Conservation (phyloP, 371 early-diverging fungal species). For the Smittium culicis region DNA sequence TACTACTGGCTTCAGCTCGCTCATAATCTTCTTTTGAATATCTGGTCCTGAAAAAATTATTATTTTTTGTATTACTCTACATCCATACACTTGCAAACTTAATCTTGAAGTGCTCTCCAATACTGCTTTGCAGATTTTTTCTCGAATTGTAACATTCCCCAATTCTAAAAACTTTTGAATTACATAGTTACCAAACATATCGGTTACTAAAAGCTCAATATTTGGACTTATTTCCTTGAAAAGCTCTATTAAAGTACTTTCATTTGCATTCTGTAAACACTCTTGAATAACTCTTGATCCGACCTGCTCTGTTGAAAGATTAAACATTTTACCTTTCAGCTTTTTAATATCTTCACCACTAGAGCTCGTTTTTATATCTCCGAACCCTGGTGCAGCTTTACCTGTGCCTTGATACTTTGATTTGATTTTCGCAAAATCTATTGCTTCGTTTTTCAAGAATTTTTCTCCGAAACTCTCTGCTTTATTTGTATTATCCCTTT, state of each 20-base stretch:
- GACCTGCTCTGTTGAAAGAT: conserved; percentile 93
- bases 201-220: conserved; percentile 82
- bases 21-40: conserved; percentile 68
- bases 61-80: conserved; percentile 96
- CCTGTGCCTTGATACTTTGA: too few species aligned
- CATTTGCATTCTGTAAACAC: conserved; percentile 72
- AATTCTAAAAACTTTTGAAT: conserved; percentile 97
- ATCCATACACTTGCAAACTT: conserved; percentile 87
- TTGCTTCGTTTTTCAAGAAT: background rate
- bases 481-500: too few species aligned
- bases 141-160: conserved; percentile 61
- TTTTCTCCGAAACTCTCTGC: too few species aligned
- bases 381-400: background rate
- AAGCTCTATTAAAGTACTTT: conserved; percentile 80
- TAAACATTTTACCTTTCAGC: conserved; percentile 71
- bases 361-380: background rate
- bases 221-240: conserved; percentile 87
- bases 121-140: conserved; percentile 85
- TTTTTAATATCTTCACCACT: conserved; percentile 51
- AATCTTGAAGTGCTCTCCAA: conserved; percentile 46
- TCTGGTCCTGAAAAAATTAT: conserved; percentile 71
- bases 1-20: conserved; percentile 78
- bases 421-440: background rate
- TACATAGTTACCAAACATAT: conserved; percentile 99
- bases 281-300: conserved; percentile 98